Evolutionary conservation across 2,329 filamentous ascomycete genomes (phyloP).

Genomic region (Trichoderma asperellum): DNA sequence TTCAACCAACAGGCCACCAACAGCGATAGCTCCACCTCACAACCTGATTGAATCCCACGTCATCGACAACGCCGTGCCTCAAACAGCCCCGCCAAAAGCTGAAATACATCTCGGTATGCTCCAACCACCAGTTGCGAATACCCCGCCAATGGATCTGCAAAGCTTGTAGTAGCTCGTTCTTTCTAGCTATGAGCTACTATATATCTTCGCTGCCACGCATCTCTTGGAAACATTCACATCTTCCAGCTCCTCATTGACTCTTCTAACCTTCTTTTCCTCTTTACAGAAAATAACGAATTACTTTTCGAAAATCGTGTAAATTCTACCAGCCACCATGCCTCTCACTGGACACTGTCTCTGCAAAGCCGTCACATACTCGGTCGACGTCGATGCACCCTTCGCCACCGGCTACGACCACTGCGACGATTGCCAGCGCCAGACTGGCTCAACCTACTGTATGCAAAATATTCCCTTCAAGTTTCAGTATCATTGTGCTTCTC

Average conservation of each 20-base stretch:
- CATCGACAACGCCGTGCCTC: constrained; percentile 24
- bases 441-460: constrained; percentile 69
- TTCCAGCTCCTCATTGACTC: not conserved
- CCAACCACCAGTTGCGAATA: constrained; percentile 3
- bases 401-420: constrained; percentile 71
- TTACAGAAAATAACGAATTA: not conserved
- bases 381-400: constrained; percentile 55
- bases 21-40: constrained; percentile 2
- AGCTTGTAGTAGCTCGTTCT: constrained; percentile 9
- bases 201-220: not conserved
- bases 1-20: constrained; percentile 13
- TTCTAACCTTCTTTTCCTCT: not conserved
- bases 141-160: constrained; percentile 17
- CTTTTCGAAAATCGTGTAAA: not conserved
- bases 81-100: constrained; percentile 27
- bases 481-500: too few relatives aligned
- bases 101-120: constrained; percentile 17
- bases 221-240: not conserved
- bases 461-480: not conserved
- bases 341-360: constrained; percentile 72
- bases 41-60: constrained; percentile 25
- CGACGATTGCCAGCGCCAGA: constrained; percentile 73
- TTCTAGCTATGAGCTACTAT: too few relatives aligned
- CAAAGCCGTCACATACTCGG: constrained; percentile 71
- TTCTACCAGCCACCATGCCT: constrained; percentile 58